Base-by-base conservation (phyloP, 2,329 filamentous ascomycete species). In the Daldinia sp. region DNA sequence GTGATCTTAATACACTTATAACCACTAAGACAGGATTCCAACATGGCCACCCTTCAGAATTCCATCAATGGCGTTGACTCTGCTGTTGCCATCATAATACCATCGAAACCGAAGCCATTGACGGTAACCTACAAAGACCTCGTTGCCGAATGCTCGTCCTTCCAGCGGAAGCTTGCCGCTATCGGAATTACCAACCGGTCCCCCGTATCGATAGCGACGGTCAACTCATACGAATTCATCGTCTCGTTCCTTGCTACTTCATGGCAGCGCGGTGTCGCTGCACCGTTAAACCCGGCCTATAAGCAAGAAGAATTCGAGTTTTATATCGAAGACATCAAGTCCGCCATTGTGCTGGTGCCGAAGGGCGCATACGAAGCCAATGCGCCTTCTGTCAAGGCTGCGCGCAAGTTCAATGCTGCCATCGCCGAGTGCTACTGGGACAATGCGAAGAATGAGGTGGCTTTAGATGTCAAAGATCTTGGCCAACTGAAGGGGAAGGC, bases 301-400 rank as follows among this genome's bases (percentile, higher is more conserved):
- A 97, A 94, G 83, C 92, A 96, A 81, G 90, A 90, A 64, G 93
- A 97, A 80, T 96, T 95, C 78, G 93, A 96, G 79, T 97, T 97
- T 81, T 97, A 96, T 81, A 95, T 97, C 76, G 91, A 94, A 72
- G 93, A 97, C 78, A 85, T 97, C 74, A 92, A 90, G 77, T 95
- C 93, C 4, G 90, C 90, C 37, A 83, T 97, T 66, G 88, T 93
- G 35, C 84, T 97, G 39, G 91, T 97, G 9, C 93, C 93, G 12
- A 85, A 85, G 73, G 93, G 92, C 15, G 88, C 90, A 13, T 92
- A 89, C 74, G 83, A 84, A 10, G 85, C 89, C 73, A 84, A 90
- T 77, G 89, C 88, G 9, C 87, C 92, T 12, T 92, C 91, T 28
- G 92, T 96, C 30, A 87, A 89, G 76, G 93, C 93, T 0, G 93